Base-by-base conservation (phyloP, 2,329 filamentous ascomycete species). In the Celoporthe dispersa region DNA sequence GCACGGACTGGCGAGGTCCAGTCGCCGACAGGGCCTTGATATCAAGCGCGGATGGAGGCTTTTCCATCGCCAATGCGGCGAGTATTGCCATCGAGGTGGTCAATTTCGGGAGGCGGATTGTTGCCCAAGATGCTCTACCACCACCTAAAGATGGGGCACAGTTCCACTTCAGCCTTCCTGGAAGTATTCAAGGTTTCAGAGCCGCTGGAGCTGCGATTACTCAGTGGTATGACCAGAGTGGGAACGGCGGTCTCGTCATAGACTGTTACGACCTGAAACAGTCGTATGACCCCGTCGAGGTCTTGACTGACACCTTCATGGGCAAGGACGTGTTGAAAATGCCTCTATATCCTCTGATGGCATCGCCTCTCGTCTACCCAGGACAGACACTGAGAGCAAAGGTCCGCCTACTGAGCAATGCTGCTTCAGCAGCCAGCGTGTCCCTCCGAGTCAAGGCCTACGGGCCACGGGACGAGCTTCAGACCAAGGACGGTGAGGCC, bases 151-250 rank as follows among this genome's bases (percentile, higher is more conserved):
- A 74, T 25, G 79, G 78, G 12, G 78, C 79, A 1, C 80, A 81
- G 64, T 81, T 79, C 60, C 79, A 81, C 67, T 81, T 81, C 67
- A 74, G 73, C 8, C 75, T 81, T 12, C 78, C 79, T 0, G 79
- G 79, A 0, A 80, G 79, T 41, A 74, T 80, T 2, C 80, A 81
- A 64, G 80, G 79, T 4, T 80, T 80, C 67, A 73, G 68, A 55
- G 71, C 33, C n/a, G 22, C 25, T 28, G 55, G 19, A 9, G 55
- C 28, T 4, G 7, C 61, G 1, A 9, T 65, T 12, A 37, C 37
- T n/a, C 67, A 69, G 16, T 62, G 66, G 31, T 65, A 61, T 31
- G 62, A 69, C n/a, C 39, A 65, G 35, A 7, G 3, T 61, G 3
- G 39, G 19, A 12, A n/a, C 73, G 22, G 66, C 64, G 65, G 71